These are phyloP conservation scores for Leccinum imitatum DNA, from an alignment of 768 basidiomycete genomes.

Conservation along the genomic window DNA sequence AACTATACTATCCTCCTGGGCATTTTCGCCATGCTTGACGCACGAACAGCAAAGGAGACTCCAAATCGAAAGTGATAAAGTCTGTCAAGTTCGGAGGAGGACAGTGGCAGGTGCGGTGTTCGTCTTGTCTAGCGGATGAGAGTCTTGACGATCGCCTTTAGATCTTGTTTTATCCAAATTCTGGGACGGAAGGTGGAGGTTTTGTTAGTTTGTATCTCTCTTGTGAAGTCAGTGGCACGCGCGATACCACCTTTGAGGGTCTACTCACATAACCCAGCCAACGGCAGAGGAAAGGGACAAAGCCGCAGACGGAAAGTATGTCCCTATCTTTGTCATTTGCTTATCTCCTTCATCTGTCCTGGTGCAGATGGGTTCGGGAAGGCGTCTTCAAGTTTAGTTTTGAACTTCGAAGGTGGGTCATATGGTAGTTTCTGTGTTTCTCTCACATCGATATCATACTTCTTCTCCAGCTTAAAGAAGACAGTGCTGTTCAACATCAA, in stretches of 20 bases:
- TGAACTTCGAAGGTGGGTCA: conserved; percentile 65
- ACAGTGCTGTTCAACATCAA: conserved; percentile 59
- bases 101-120: conserved; percentile 58
- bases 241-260: neutral
- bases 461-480: conserved; percentile 41
- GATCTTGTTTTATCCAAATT: conserved; percentile 84
- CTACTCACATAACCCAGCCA: conserved; percentile 47
- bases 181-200: conserved; percentile 59
- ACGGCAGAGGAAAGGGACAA: conserved; percentile 73
- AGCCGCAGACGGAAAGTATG: conserved; percentile 59
- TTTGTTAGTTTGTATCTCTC: conserved; percentile 79
- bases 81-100: conserved; percentile 76
- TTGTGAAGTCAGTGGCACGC: conserved; percentile 61
- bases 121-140: neutral
- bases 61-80: conserved; percentile 76
- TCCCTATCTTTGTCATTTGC: neutral
- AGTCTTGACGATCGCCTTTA: conserved; percentile 28
- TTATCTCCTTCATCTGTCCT: neutral
- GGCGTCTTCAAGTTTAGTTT: conserved; percentile 86
- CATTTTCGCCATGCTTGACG: neutral
- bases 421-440: neutral
- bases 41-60: conserved; percentile 58
- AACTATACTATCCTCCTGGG: neutral
- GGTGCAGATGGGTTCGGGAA: conserved; percentile 73
- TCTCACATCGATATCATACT: neutral